phyloP scores from a whole-genome alignment of 2,329 filamentous ascomycete species.

The Colletotrichum sp. region DNA sequence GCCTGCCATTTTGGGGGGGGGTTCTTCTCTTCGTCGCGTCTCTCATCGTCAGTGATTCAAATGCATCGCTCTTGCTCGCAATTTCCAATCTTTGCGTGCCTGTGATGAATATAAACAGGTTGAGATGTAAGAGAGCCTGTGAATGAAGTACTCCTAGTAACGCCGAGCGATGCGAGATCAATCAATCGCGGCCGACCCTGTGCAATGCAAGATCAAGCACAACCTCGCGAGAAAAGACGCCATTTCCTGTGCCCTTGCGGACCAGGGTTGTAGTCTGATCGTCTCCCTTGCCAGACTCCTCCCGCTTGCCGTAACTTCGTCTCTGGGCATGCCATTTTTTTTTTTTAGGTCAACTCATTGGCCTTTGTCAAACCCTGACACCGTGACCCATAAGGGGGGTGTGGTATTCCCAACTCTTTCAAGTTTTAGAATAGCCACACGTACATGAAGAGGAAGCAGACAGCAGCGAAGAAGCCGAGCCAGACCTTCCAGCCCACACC shows the following conservation, averaged over 20 bases:
- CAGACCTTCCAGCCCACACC: slow-evolving; percentile 97
- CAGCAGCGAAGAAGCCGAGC: slow-evolving; percentile 85
- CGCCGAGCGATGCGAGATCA: slow-evolving; percentile 6
- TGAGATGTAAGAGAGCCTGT: not conserved
- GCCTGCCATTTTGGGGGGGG: not conserved
- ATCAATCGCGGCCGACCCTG: not conserved
- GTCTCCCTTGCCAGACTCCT: not conserved
- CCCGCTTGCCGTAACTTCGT: not conserved
- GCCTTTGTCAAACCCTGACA: not conserved
- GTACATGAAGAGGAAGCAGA: slow-evolving; percentile 85
- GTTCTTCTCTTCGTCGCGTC: not conserved
- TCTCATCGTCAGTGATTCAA: not conserved
- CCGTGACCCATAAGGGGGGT: not conserved
- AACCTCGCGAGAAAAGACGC: not conserved
- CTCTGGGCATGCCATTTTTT: not conserved
- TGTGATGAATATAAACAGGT: not conserved
- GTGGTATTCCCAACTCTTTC: not conserved
- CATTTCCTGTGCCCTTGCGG: not conserved
- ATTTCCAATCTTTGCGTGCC: not conserved
- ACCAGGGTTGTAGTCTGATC: not conserved
- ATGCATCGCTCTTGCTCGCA: not conserved
- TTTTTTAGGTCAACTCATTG: not conserved
- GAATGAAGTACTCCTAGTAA: not conserved
- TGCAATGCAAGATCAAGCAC: not conserved
- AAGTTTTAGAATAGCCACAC: slow-evolving; percentile 81